Base-by-base conservation (phyloP, 2,329 filamentous ascomycete species). In the Ophiostoma australiae region DNA sequence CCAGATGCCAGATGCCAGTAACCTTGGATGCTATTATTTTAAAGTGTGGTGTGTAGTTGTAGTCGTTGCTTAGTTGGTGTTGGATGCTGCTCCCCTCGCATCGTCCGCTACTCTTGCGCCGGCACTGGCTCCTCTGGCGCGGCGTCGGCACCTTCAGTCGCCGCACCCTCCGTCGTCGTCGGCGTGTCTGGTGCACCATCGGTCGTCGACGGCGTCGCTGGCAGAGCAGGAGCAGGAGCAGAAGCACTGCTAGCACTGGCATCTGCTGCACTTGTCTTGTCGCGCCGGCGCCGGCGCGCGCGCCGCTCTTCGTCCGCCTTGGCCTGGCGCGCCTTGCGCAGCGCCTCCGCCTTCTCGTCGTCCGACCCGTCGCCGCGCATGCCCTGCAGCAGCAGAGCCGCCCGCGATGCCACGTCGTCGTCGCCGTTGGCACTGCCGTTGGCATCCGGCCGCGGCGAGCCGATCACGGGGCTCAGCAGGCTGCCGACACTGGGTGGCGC, bases 401-500 rank as follows among this genome's bases (percentile, higher is more conserved):
- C 94, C 69, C 93, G 88, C 75, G 94, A 91, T 3, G 93, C 94
- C 37, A 98, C 89, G 74, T 97, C 93, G 79, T 94, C 85, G 72
- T 86, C 85, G 93, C 94, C 63, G n/a, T 15, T 41, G 6, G 11
- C 39, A 8, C 23, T 20, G n/a, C 39, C 66, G 8, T 23, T 41
- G 39, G 93, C 80, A 23, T 82, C 81, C 2, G 61, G 44, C 41
- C 80, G 79, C 2, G 83, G 81, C 11, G 84, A 82, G 67, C 79
- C 77, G 68, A 82, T 71, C 17, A 79, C 79, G 0, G 89, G 86
- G 72, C 86, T 89, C 67, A 87, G 78, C 11, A 84, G 78, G 74
- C 80, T 82, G 37, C 81, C 82, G 58, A 87, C 86, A 31, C 86
- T 83, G 52, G 68, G 70, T 17, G 72, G 68, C 63, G 84, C 81